Conservation (phyloP, 2,329 filamentous ascomycete species). For the Dactylonectria estremocensis region DNA sequence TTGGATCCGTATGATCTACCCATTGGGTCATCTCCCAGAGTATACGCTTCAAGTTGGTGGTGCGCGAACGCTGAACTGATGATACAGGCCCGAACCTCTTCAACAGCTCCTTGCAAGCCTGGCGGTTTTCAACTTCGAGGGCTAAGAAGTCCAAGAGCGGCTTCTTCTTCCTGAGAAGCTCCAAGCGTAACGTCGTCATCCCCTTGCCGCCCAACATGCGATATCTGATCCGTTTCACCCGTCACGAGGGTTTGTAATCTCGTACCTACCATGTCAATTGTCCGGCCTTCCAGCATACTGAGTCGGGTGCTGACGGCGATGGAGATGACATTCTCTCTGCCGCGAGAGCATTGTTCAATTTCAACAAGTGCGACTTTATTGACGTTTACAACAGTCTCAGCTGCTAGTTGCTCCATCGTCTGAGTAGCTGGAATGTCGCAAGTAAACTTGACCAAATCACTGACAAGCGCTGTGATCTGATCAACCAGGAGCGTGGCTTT, state of each 20-base stretch:
- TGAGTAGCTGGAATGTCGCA: constrained; percentile 1
- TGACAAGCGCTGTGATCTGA: constrained; percentile 6
- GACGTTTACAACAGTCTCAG: constrained; percentile 6
- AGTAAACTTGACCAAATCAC: constrained; percentile 6
- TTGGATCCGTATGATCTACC: neutral
- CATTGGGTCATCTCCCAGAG: neutral
- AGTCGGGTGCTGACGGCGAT: constrained; percentile 4
- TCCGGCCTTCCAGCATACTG: neutral
- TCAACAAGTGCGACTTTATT: neutral
- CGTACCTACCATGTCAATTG: neutral
- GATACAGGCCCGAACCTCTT: too few relatives aligned
- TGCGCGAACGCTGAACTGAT: neutral
- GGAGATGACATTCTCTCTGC: constrained; percentile 5
- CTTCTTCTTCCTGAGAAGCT: neutral
- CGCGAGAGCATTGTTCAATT: constrained; percentile 10
- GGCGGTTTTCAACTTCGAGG: constrained; percentile 1
- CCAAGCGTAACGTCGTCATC: too few relatives aligned
- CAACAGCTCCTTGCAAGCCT: neutral
- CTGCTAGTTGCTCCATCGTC: constrained; percentile 5
- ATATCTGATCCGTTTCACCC: too few relatives aligned
- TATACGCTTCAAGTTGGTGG: neutral
- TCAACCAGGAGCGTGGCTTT: constrained; percentile 8
- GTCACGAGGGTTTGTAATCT: too few relatives aligned
- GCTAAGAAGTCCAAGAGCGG: neutral
- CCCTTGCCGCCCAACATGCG: too few relatives aligned